Evolutionary conservation across 495 filamentous ascomycete species (phyloP).

Genomic region (Penicillium longicatenatum): DNA sequence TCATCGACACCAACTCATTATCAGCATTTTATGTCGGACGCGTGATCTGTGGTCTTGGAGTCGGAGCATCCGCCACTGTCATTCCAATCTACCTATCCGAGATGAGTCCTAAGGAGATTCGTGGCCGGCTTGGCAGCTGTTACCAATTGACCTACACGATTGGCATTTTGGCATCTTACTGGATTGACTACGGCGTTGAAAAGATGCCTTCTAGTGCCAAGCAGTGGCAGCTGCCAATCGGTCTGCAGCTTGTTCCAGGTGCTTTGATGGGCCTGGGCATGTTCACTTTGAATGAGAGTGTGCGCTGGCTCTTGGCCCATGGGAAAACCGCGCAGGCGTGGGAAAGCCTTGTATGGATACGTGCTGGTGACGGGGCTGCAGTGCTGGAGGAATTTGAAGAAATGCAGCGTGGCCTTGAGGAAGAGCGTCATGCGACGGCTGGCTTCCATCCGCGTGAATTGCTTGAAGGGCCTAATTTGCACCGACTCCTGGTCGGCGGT

Average conservation of each 20-base stretch:
- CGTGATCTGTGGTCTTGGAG: conserved; percentile 57
- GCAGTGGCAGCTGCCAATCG: conserved; percentile 59
- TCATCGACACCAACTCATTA: conserved; percentile 44
- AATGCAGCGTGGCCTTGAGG: conserved; percentile 46
- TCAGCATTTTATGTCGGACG: conserved; percentile 48
- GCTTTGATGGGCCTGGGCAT: conserved; percentile 53
- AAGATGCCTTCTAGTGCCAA: conserved; percentile 54
- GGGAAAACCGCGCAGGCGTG: conserved; percentile 44
- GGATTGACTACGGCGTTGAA: conserved; percentile 57
- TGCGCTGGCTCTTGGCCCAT: conserved; percentile 52
- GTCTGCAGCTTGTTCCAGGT: conserved; percentile 53
- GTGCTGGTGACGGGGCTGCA: conserved; percentile 35
- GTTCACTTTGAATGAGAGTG: conserved; percentile 50
- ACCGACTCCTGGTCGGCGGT: conserved; percentile 42
- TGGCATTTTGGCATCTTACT: conserved; percentile 55
- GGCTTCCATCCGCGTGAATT: conserved; percentile 46
- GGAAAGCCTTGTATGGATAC: conserved; percentile 53
- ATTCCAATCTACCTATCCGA: conserved; percentile 61
- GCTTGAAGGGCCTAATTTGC: conserved; percentile 43
- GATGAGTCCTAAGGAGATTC: conserved; percentile 56
- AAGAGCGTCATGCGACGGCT: conserved; percentile 43
- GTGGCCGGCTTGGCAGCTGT: conserved; percentile 53
- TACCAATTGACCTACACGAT: conserved; percentile 57
- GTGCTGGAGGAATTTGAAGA: conserved; percentile 49
- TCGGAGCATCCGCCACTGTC: conserved; percentile 57